Conservation (phyloP, 257 asterid genomes). For the Knoxia roxburghii region DNA sequence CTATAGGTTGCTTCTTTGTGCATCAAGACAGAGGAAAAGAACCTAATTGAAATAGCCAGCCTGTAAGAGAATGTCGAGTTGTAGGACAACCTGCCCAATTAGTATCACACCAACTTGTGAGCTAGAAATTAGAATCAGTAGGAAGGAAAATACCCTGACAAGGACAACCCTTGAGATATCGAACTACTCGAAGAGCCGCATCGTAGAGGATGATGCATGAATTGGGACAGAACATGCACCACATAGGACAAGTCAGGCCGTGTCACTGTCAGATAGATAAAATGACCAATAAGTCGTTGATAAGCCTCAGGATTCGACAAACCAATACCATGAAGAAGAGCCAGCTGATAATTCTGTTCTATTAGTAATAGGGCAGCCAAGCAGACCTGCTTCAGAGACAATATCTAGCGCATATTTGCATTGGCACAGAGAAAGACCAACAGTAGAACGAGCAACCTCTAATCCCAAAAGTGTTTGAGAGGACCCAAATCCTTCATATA, state of each 20-base stretch:
- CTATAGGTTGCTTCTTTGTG: not conserved
- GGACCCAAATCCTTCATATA: too few relatives aligned
- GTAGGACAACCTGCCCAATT: constrained; percentile 11
- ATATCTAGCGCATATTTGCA: constrained; percentile 18
- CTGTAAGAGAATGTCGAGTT: not conserved
- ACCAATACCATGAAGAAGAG: not conserved
- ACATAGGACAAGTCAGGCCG: constrained; percentile 10
- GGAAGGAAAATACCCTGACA: too few relatives aligned
- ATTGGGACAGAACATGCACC: constrained; percentile 6
- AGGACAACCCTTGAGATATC: too few relatives aligned
- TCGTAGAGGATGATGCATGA: constrained; percentile 8
- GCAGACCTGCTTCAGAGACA: constrained; percentile 7
- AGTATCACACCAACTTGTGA: not conserved
- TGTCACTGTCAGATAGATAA: constrained; percentile 15
- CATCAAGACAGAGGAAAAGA: not conserved
- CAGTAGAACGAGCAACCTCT: constrained; percentile 3
- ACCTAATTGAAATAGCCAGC: not conserved
- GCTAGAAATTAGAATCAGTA: not conserved
- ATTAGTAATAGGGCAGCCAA: constrained; percentile 2
- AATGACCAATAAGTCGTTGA: constrained; percentile 9
- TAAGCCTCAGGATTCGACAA: not conserved
- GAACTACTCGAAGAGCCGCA: constrained; percentile 3
- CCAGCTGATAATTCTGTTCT: constrained; percentile 9
- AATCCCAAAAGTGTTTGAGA: constrained; percentile 10
- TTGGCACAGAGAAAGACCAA: constrained; percentile 9